These are phyloP conservation scores for Penicillium sp. DNA, from an alignment of 2,329 filamentous ascomycete species.

Conservation along the genomic window DNA sequence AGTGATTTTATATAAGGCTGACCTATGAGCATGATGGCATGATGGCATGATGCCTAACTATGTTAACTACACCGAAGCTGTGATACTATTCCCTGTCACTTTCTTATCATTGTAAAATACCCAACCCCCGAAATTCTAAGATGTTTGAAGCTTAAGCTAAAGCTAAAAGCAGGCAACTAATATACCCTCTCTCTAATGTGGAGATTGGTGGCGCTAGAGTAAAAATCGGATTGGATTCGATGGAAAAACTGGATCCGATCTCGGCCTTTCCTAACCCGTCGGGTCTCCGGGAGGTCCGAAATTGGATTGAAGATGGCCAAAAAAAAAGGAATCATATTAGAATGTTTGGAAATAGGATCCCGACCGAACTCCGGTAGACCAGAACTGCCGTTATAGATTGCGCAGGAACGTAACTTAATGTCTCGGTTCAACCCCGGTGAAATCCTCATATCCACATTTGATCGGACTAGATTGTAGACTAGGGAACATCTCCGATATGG, in stretches of 20 bases:
- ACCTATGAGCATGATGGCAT: no score
- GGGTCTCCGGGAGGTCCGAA: no score
- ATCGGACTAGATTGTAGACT: constrained; percentile 10
- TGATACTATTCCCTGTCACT: no score
- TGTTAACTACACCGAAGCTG: no score
- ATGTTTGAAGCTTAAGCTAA: not conserved
- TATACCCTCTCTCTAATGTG: not conserved
- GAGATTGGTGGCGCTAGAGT: fast-evolving
- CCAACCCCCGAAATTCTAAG: not conserved
- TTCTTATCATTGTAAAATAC: no score
- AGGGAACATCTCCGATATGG: constrained; percentile 25
- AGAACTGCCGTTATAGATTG: not conserved
- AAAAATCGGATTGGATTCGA: not conserved
- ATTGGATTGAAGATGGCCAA: no score
- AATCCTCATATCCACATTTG: not conserved
- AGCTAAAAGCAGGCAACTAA: not conserved
- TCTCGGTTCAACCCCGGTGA: constrained; percentile 2
- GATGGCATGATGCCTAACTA: no score
- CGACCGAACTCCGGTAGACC: not conserved
- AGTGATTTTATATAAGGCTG: not conserved
- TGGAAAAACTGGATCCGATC: not conserved
- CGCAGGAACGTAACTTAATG: not conserved
- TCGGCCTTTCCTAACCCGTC: not conserved
- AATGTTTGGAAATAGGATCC: not conserved
- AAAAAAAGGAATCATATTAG: not conserved